Base-by-base conservation (phyloP, 352 stramenopile species). In the Globisporangium nodosum region DNA sequence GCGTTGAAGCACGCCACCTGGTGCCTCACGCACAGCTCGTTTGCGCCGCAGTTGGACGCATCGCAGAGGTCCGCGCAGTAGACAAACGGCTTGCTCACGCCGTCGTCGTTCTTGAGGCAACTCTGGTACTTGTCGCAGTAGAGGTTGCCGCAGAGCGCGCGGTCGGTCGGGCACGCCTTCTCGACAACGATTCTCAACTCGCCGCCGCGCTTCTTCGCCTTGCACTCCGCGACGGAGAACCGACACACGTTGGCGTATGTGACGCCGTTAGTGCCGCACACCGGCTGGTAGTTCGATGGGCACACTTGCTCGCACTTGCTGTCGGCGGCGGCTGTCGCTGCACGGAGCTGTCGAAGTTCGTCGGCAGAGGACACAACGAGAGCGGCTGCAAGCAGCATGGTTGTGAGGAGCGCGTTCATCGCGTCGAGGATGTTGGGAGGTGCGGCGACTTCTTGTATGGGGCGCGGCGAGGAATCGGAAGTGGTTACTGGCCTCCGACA, bases 161-260 rank as follows among this genome's bases (percentile, higher is more conserved):
- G 50, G 50, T 62, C 56, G 45, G 59, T 48, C 30, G 63, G 53
- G 15, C 53, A 66, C 33, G 40, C 52, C 51, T 61, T 53, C 16
- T 72, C 56, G 46, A 61, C 64, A 43, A 70, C 65, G 20, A 69
- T 15, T 3, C 59, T 54, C 49, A 76, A 56, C 15, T 56, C 50
- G n/a, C 50, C 61, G 7, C 51, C 51, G 8, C 58, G 40, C 20
- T 42, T 12, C 12, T 42, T 42, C 35, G 35, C 35, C 35, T 49
- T 49, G 45, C 64, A 74, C 31, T 60, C 56, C 20, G 60, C 69
- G 8, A 64, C 49, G 18, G 58, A 56, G 46, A 83, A 69, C 15
- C 60, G 40, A 53, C 71, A 80, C 20, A 42, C n/a, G 54, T 73
- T 80, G 49, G 16, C 50, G 63, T 77, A 80, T 33, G 71, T 48